Percentiles rank a stretch among this genome's conserved stretches.
Conservation (phyloP, 331 rosid genomes). For the Telfairia occidentalis region DNA sequence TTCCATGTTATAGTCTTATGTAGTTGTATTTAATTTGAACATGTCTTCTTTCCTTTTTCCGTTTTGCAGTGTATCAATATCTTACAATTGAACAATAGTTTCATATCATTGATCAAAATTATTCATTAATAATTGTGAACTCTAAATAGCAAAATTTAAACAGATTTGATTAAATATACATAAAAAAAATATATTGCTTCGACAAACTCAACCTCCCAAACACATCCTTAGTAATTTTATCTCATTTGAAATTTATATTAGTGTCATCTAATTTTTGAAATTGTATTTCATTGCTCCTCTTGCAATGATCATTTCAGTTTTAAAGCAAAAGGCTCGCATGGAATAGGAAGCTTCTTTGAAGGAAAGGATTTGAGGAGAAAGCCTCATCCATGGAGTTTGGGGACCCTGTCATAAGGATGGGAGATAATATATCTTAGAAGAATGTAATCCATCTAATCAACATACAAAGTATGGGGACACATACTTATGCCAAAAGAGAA, state of each 20-base stretch:
- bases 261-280: not conserved
- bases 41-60: no score
- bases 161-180: no score
- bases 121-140: no score
- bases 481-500: conserved; percentile 2
- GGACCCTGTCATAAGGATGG: not conserved
- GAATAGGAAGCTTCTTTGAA: not conserved
- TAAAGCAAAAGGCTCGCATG: not conserved
- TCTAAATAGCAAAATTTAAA: no score
- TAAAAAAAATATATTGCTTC: no score
- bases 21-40: no score
- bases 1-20: no score
- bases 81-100: no score
- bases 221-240: not conserved
- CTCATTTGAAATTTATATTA: not conserved
- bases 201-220: not conserved
- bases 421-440: conserved; percentile 8
- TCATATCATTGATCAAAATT: no score
- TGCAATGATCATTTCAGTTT: not conserved
- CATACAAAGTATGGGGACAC: conserved; percentile 8
- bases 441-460: conserved; percentile 13
- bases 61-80: no score
- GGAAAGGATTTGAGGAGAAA: not conserved
- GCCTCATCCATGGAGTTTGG: not conserved
- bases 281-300: not conserved